Evolutionary conservation across 2,329 filamentous ascomycete species (phyloP), one percentile per base, ranked within the genome.

Genomic region (Ophiostoma sp.): DNA sequence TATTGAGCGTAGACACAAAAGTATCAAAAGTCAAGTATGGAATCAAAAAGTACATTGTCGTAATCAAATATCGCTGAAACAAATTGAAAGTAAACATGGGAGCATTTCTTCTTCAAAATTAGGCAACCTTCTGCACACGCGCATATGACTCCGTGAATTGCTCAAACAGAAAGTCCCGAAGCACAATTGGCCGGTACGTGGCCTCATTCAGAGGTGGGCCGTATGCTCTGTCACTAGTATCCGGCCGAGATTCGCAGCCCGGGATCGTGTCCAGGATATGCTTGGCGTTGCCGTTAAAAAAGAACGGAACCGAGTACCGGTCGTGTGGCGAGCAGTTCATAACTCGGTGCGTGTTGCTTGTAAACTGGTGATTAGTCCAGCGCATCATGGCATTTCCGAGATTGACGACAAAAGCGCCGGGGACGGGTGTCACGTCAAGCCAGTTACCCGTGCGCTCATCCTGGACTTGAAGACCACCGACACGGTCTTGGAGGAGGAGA

Each of bases 291-390:
- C 70, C 70, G 17, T 28, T 64, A 9, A 71, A 71, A 17, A 71
- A 71, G 19, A 71, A 71, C 5, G 70, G 70, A 19, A 71, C 57
- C 39, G 70, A 71, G 42, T 71, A 71, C 3, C 70, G 70, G 31
- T 71, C 70, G 31, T 25, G 22, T 8, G 36, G 19, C 7, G 70
- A 50, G 28, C 31, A 33, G 57, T 71, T 71, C 57, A 71, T 31
- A 11, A 71, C 70, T 9, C 87, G 81, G 77, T 89, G 87, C 2
- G 86, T 78, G 69, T 83, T 87, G 76, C 83, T 86, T 76, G 84
- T 85, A 79, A 87, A 89, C 66, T 81, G 79, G n/a, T 85, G 84
- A 72, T 85, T 85, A 15, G 86, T 88, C 85, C 86, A 87, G 11
- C 81, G 78, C 75, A 81, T 80, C 74, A 87, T 79, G 76, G 87